Conservation (phyloP, 768 basidiomycete species). For the Termitomyces sp. region DNA sequence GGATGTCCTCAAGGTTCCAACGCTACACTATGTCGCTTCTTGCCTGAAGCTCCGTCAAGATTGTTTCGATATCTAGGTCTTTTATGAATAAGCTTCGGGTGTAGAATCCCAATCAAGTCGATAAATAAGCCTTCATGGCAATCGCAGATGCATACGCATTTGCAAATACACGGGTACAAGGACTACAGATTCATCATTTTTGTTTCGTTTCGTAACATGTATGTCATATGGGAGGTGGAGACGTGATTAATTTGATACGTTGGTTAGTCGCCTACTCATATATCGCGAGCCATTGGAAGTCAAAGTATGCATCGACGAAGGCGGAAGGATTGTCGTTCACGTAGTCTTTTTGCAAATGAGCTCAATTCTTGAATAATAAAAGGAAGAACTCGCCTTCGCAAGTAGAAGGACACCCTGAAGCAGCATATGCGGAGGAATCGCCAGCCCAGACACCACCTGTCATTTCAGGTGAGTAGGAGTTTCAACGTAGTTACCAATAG, state of each 20-base stretch:
- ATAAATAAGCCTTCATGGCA: neutral
- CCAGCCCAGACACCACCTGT: slow-evolving; percentile 60
- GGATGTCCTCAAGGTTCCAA: neutral
- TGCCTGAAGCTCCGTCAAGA: too few species aligned
- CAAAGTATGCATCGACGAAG: slow-evolving; percentile 68
- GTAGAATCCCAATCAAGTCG: neutral
- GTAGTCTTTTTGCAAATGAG: slow-evolving; percentile 35
- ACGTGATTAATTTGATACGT: neutral
- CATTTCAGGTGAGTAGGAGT: neutral
- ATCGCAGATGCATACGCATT: neutral
- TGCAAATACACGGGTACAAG: neutral
- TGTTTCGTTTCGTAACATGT: neutral
- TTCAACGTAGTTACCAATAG: neutral
- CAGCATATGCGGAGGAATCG: slow-evolving; percentile 26
- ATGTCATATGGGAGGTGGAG: neutral
- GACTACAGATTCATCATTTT: neutral
- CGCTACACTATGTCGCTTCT: too few species aligned
- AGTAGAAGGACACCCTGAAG: slow-evolving; percentile 47
- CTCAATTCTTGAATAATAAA: neutral
- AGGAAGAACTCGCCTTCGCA: slow-evolving; percentile 40
- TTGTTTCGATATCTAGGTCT: neutral
- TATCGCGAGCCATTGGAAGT: slow-evolving; percentile 53
- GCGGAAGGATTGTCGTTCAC: slow-evolving; percentile 64
- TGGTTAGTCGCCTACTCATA: slow-evolving; percentile 16
- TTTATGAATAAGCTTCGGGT: neutral